Percentiles rank a stretch among this genome's conserved stretches.
These are phyloP conservation scores for Metschnikowia corniflorae DNA, from an alignment of 805 yeast species.

Conservation along the genomic window DNA sequence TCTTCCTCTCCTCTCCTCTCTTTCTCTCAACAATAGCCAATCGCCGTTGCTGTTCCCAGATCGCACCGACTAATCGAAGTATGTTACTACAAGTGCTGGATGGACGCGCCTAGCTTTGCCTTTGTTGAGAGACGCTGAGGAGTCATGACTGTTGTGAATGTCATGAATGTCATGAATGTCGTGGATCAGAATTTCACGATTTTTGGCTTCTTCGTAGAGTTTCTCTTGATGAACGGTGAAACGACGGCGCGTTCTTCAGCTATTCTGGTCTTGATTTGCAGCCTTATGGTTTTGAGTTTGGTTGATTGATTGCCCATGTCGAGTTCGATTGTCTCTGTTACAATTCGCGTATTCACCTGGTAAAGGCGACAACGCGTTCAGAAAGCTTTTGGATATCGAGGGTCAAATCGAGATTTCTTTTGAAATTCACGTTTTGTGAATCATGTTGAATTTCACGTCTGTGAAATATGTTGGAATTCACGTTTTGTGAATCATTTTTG, in stretches of 20 bases:
- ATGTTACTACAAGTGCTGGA: conserved; percentile 9
- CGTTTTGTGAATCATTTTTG: background rate
- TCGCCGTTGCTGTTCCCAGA: conserved; percentile 21
- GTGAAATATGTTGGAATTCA: background rate
- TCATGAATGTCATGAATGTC: too few relatives aligned
- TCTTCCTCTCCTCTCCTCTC: conserved; percentile 29
- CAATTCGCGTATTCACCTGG: background rate
- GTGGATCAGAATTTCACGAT: too few relatives aligned
- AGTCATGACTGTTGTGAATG: background rate
- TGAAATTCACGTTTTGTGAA: too few relatives aligned
- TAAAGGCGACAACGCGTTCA: background rate
- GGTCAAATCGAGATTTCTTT: background rate
- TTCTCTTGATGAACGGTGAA: background rate
- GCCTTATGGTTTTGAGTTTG: background rate
- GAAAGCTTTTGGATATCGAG: background rate
- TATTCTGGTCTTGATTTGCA: too few relatives aligned
- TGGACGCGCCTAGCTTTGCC: conserved; percentile 5
- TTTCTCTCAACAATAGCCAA: conserved; percentile 34
- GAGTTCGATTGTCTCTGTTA: background rate
- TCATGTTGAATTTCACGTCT: background rate
- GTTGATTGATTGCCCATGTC: background rate
- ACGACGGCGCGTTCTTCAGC: background rate
- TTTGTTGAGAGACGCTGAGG: conserved; percentile 15
- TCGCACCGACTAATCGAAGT: conserved; percentile 14
- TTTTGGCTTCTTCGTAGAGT: too few relatives aligned